Percentiles rank a stretch among this genome's conserved stretches.
Conservation (phyloP, 176 grass and related monocot species). For the Oryza officinalis region DNA sequence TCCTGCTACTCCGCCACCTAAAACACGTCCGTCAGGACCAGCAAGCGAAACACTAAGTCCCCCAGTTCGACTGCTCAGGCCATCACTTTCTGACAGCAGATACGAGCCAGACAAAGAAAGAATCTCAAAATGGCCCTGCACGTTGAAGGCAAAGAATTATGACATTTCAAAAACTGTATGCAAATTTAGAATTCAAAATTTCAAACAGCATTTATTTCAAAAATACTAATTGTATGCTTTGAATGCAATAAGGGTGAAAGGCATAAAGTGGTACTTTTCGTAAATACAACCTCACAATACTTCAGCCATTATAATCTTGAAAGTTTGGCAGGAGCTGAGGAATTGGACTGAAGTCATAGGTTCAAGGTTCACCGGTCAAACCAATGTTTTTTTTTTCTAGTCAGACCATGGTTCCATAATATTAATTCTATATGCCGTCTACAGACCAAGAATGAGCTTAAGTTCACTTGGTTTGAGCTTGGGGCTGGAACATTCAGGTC, state of each 20-base stretch:
- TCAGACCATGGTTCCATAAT: background rate
- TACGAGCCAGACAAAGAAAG: constrained; percentile 64
- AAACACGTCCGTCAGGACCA: constrained; percentile 50
- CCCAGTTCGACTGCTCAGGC: constrained; percentile 53
- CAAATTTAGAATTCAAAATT: background rate
- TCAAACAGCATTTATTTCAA: background rate
- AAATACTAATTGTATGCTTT: background rate
- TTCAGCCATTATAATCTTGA: background rate
- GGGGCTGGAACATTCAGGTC: too few relatives aligned
- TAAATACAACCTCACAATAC: background rate
- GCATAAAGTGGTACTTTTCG: background rate
- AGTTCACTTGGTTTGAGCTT: too few relatives aligned
- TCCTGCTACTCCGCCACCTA: constrained; percentile 69
- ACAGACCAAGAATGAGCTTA: background rate
- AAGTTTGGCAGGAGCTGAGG: background rate
- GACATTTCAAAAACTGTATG: background rate
- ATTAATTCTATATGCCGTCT: background rate
- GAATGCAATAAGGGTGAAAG: background rate
- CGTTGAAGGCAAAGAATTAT: constrained; percentile 2
- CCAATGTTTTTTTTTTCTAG: background rate
- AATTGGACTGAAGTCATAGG: background rate
- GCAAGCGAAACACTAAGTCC: constrained; percentile 54
- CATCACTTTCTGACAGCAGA: constrained; percentile 48
- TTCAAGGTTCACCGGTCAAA: background rate
- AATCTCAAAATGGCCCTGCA: constrained; percentile 72